Evolutionary conservation across 2,329 filamentous ascomycete species (phyloP), one percentile per base, ranked within the genome.

Genomic region (Cryphonectria carpinicola): DNA sequence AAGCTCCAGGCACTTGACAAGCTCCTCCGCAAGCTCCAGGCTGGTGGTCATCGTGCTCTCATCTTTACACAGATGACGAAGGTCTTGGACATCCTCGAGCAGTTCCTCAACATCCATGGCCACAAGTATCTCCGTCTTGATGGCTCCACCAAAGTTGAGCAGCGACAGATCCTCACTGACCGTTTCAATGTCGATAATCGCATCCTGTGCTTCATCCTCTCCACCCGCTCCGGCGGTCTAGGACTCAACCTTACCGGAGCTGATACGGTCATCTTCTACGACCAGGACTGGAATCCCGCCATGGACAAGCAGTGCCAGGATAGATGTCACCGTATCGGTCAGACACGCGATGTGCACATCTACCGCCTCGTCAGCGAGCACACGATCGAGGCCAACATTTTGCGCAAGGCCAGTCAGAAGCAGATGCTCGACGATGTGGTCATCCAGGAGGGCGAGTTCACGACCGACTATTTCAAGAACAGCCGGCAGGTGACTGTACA

Each of bases 21-120:
- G 72, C 87, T 99, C 1, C 87, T 99, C 19, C 92, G 96, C 13
- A 91, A 92, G 73, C 86, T 99, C 10, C 95, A 98, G 81, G 89
- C 93, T 2, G 94, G 94, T 54, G 94, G 95, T 1, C 96, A 98
- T 77, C 93, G 97, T 10, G 96, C 94, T 13, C 86, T 99, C 66
- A 99, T 99, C 79, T 99, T 99, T 81, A 98, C 97, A 0, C 96
- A 99, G 78, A 99, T 99, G 96, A 98, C 96, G 63, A 97, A 97
- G 80, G 96, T 98, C 62, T 87, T 99, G 25, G 95, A 99, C 79
- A 97, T 99, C 69, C 86, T 99, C 2, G 96, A 99, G 80, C 94
- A 96, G 75, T 99, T 99, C 78, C 88, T 99, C 75, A 98, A 98
- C 78, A 98, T 99, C 66, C 95, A 99, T 77, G 95, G 95, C 0